Conservation (phyloP, 345 rosid genomes). For the Salix viminalis region DNA sequence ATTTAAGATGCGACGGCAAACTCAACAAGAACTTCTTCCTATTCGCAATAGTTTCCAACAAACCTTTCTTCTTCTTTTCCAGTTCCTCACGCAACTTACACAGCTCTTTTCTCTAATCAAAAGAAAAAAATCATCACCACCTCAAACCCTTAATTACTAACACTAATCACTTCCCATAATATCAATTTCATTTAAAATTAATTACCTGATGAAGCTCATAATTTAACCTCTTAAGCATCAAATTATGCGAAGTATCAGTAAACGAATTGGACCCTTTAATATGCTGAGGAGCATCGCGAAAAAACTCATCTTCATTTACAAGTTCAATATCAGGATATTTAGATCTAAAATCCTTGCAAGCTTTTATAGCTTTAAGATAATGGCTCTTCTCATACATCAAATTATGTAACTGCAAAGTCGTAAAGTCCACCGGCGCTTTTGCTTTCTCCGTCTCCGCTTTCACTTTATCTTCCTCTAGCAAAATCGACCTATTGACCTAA, state of each 20-base stretch:
- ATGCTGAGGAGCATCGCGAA: constrained; percentile 59
- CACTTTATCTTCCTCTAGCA: constrained; percentile 67
- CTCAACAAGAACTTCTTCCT: constrained; percentile 77
- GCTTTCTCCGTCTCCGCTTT: constrained; percentile 67
- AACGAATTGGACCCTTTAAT: constrained; percentile 54
- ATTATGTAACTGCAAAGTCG: constrained; percentile 76
- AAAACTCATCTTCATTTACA: constrained; percentile 75
- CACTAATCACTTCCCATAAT: not conserved
- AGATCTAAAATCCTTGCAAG: constrained; percentile 80
- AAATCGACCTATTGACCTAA: constrained; percentile 70
- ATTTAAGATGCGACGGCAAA: constrained; percentile 78
- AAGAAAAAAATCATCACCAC: not conserved
- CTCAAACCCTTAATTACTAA: not conserved
- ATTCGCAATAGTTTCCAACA: constrained; percentile 68
- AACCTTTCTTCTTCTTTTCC: constrained; percentile 61
- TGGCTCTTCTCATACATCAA: constrained; percentile 92
- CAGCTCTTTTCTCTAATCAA: constrained; percentile 68
- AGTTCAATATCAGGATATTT: constrained; percentile 79
- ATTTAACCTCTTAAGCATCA: constrained; percentile 85
- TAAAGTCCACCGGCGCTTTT: constrained; percentile 72
- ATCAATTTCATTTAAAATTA: not conserved
- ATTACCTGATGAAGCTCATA: constrained; percentile 83
- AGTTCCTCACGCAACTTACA: constrained; percentile 65
- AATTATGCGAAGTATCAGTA: constrained; percentile 55
- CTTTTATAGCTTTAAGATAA: constrained; percentile 74